Evolutionary conservation across 129 eudicot species (phyloP), one percentile per base, ranked within the genome.

Genomic region (Kitagawia praeruptora): DNA sequence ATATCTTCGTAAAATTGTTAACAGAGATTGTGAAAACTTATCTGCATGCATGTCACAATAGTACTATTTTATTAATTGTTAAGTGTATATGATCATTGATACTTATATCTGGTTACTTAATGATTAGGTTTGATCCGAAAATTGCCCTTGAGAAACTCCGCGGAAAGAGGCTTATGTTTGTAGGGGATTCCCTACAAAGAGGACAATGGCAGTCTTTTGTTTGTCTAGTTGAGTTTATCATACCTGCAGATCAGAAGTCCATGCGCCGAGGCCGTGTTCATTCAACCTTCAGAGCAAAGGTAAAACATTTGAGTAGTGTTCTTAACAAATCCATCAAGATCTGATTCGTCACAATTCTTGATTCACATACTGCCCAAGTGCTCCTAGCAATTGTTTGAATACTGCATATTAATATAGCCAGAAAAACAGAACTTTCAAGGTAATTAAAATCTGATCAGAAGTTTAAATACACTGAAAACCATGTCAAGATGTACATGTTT

Each of bases 141-240:
- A 40, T 78, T 38, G 98, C 94, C 4, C 89, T 96, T 34, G 83
- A 83, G 41, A 90, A 81, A 79, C 84, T 96, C 48, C 79, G 87
- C 82, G 99, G 99, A 75, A 96, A 92, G 89, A 92, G 98, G 82
- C 81, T 92, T 37, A 85, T 96, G 98, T 96, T 96, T 54, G 95
- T 96, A 28, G 99, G 99, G 78, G 99, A 96, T 81, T 96, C 99
- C 31, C 81, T 96, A 56, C 95, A 92, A 80, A 89, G 99, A 89
- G 93, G 93, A 53, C 99, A 96, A 76, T 96, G 99, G 98, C 94
- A 92, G 75, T 96, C 99, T 53, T 92, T 96, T 28, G 97, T 96
- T 73, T 96, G 99, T 80, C 77, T 96, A 47, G 95, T 96, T 13
- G 93, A 96, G 39, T 87, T 85, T 39, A 87, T 92, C 27, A 89